phyloP scores from a whole-genome alignment of 2,329 filamentous ascomycete species.

The Albifimbria verrucaria region DNA sequence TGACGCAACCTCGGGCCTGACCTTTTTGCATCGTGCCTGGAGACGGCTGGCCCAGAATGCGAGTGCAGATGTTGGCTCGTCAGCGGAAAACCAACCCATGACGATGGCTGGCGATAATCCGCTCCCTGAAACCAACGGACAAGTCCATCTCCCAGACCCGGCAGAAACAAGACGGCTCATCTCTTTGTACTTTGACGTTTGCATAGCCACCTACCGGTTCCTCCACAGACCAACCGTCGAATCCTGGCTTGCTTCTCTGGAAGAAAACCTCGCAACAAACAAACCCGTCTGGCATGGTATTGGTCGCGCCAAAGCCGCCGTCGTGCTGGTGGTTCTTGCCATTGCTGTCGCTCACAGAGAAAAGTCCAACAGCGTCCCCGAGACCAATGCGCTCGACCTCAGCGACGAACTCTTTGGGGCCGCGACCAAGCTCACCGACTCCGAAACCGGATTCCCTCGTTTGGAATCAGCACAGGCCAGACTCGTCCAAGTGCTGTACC shows the following conservation, averaged over 20 bases:
- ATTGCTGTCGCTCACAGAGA: constrained; percentile 43
- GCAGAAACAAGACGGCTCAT: constrained; percentile 33
- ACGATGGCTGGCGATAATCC: constrained; percentile 50
- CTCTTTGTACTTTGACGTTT: constrained; percentile 56
- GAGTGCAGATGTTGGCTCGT: constrained; percentile 18
- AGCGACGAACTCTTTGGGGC: constrained; percentile 41
- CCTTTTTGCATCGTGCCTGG: constrained; percentile 52
- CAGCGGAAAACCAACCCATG: constrained; percentile 38
- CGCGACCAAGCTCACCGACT: constrained; percentile 36
- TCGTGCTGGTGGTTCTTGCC: constrained; percentile 46
- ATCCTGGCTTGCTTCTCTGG: constrained; percentile 40
- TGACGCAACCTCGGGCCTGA: constrained; percentile 48
- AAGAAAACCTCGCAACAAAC: constrained; percentile 30
- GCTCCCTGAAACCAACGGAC: constrained; percentile 29
- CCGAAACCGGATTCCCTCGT: constrained; percentile 50
- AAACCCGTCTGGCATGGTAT: constrained; percentile 35
- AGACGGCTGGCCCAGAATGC: constrained; percentile 42
- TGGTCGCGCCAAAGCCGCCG: constrained; percentile 41
- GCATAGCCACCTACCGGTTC: constrained; percentile 57
- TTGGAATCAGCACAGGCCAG: constrained; percentile 57
- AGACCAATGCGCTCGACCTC: constrained; percentile 19
- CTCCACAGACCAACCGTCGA: constrained; percentile 52
- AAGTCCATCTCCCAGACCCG: constrained; percentile 35
- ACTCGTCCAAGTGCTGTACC: constrained; percentile 55
- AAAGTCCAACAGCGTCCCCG: constrained; percentile 25